Percentiles rank a stretch among this genome's conserved stretches.
These are phyloP conservation scores for Stachybotrys elegans DNA, from an alignment of 2,329 filamentous ascomycete genomes.

Conservation along the genomic window DNA sequence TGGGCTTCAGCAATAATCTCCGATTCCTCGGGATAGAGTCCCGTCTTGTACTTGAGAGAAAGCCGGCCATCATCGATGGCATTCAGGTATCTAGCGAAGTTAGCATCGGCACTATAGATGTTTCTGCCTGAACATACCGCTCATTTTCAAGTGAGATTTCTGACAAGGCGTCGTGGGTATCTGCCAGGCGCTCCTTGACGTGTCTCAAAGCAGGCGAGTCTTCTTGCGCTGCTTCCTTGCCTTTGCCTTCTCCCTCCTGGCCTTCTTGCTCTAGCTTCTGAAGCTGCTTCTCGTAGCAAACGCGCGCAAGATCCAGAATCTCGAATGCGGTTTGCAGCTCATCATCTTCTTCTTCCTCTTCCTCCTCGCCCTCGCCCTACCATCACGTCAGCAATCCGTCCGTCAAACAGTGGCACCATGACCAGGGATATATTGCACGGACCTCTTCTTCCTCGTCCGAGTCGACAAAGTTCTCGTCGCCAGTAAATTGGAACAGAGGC, in stretches of 20 bases:
- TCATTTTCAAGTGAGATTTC: constrained; percentile 98
- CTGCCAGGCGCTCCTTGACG: constrained; percentile 80
- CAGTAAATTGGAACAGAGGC: constrained; percentile 84
- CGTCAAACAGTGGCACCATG: not conserved
- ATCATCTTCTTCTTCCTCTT: constrained; percentile 58
- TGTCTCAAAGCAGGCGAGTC: constrained; percentile 44
- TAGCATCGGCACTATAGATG: too few species aligned
- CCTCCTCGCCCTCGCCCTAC: constrained; percentile 33
- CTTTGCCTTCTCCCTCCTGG: constrained; percentile 37
- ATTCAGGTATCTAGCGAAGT: constrained; percentile 61
- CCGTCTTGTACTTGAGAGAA: constrained; percentile 71
- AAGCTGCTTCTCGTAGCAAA: constrained; percentile 56
- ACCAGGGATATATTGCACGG: not conserved
- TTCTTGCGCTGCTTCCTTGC: constrained; percentile 34
- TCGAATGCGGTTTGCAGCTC: constrained; percentile 78
- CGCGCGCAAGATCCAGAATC: constrained; percentile 73
- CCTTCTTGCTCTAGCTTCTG: constrained; percentile 31
- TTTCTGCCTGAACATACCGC: too few species aligned
- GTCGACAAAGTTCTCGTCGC: constrained; percentile 88
- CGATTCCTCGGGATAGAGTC: constrained; percentile 74
- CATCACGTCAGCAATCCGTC: constrained; percentile 8
- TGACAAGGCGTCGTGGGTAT: constrained; percentile 88
- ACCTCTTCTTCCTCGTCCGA: constrained; percentile 67
- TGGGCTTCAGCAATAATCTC: constrained; percentile 90
- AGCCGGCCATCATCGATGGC: constrained; percentile 81